These are phyloP conservation scores for Suillus paluster DNA, from an alignment of 768 basidiomycete genomes.

Conservation along the genomic window DNA sequence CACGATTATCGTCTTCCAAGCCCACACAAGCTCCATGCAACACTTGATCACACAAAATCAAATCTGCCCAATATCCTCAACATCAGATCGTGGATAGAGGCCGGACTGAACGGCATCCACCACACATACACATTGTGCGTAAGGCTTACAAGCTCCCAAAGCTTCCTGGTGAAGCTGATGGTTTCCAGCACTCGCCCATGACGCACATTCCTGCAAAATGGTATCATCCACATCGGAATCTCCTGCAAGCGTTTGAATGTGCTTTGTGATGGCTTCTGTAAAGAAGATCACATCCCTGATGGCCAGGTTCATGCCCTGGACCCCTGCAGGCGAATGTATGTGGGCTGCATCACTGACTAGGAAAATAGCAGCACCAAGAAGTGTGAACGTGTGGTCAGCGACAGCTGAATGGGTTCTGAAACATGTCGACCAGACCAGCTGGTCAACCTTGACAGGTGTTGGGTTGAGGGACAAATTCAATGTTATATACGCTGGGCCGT, in stretches of 20 bases:
- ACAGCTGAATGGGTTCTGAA: constrained; percentile 47
- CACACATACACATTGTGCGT: constrained; percentile 22
- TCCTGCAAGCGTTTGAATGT: constrained; percentile 28
- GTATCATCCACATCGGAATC: constrained; percentile 25
- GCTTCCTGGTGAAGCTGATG: constrained; percentile 44
- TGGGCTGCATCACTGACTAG: constrained; percentile 45
- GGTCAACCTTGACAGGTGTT: constrained; percentile 36
- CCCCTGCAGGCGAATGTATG: too few relatives aligned
- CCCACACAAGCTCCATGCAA: constrained; percentile 33
- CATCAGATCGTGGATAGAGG: constrained; percentile 29
- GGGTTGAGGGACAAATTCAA: constrained; percentile 5
- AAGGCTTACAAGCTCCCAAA: constrained; percentile 29
- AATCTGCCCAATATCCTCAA: constrained; percentile 26
- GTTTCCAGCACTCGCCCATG: constrained; percentile 45
- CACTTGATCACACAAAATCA: constrained; percentile 17
- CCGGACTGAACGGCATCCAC: constrained; percentile 31
- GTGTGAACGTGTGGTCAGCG: constrained; percentile 41
- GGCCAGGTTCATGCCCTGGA: too few relatives aligned
- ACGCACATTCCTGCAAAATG: constrained; percentile 40
- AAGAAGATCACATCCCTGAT: constrained; percentile 54
- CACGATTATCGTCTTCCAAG: constrained; percentile 24
- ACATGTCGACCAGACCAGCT: constrained; percentile 45
- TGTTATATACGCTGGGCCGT: not conserved
- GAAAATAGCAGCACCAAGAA: constrained; percentile 17
- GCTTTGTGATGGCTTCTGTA: constrained; percentile 44